Evolutionary conservation across 2,329 filamentous ascomycete species (phyloP), one percentile per base, ranked within the genome.

Genomic region (Neonectria coccinea): DNA sequence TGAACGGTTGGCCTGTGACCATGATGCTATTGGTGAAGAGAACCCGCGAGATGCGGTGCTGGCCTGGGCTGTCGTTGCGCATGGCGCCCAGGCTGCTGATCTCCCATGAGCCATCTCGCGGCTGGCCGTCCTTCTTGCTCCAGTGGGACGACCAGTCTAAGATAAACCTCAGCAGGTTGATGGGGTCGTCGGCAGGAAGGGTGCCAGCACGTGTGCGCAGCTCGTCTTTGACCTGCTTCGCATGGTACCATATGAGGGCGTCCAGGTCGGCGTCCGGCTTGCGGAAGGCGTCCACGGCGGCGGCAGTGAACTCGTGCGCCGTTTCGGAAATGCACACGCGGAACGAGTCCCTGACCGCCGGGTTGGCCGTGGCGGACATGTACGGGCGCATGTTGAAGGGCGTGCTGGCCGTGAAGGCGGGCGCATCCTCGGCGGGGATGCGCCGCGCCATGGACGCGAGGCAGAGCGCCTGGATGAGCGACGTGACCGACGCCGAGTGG

Each of bases 11-110:
- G 0, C 84, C 82, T 1, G 77, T 75, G 5, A 82, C 76, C 62
- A 79, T 80, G 25, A 82, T 79, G 0, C 83, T 80, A 62, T 87
- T 86, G 0, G 83, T 80, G 70, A 88, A 87, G 14, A 86, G 67
- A 18, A 79, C 73, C n/a, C 83, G 79, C 4, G 78, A 77, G 25
- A 86, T 79, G 3, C 31, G 53, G 18, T 66, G 65, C 79, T 80
- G 25, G 7, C 11, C 36, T 29, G 44, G 29, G 12, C 29, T 8
- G 25, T 41, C 27, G 20, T 20, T 81, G 5, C 75, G 70, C n/a
- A 84, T 70, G 14, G 77, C 76, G 1, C 86, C 86, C 5, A 87
- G 64, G 69, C 88, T 89, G 64, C 83, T 87, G 5, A 88, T 69
- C 65, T 84, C 82, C 81, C 85, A 88, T 1, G 83, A 82, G 3